Base-by-base conservation (phyloP, 345 rosid genomes). In the Draba incana region DNA sequence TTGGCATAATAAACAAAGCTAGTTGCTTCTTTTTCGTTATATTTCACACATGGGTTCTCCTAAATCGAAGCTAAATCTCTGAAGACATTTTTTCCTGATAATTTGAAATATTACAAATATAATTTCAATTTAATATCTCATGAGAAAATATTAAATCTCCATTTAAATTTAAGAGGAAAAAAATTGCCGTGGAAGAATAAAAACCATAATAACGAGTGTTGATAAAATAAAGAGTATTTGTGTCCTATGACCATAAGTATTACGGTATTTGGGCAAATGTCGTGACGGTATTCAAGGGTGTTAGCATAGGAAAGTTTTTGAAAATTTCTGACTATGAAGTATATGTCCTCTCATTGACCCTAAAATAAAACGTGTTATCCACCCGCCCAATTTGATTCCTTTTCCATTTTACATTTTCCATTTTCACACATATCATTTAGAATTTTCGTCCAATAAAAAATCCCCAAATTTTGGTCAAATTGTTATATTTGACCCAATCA, bases 311-410 rank as follows among this genome's bases (percentile, higher is more conserved):
- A n/a, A n/a, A n/a, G n/a, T n/a, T n/a, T n/a, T n/a, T n/a, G n/a
- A n/a, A n/a, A n/a, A n/a, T n/a, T n/a, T n/a, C n/a, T n/a, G n/a
- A n/a, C n/a, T n/a, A n/a, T n/a, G n/a, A n/a, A n/a, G n/a, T n/a
- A n/a, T n/a, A n/a, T n/a, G n/a, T n/a, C n/a, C n/a, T n/a, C n/a
- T n/a, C n/a, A n/a, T n/a, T n/a, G n/a, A n/a, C n/a, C n/a, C n/a
- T n/a, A n/a, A 28, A 27, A 35, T 7, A 43, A 79, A 82, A 81
- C 81, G 85, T 79, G 82, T 4, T 9, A 20, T 44, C 55, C 78
- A 74, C 44, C 74, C 54, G 74, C 88, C 88, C 81, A 80, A 82
- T 77, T 76, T 74, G 79, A 85, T 39, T 58, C 35, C 68, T 42
- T 66, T 47, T 48, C 16, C 66, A 41, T 65, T 62, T 47, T 48